Percentiles rank a stretch among this genome's conserved stretches.
phyloP scores from a whole-genome alignment of 176 grass and related monocot species.

The Cocos nucifera region DNA sequence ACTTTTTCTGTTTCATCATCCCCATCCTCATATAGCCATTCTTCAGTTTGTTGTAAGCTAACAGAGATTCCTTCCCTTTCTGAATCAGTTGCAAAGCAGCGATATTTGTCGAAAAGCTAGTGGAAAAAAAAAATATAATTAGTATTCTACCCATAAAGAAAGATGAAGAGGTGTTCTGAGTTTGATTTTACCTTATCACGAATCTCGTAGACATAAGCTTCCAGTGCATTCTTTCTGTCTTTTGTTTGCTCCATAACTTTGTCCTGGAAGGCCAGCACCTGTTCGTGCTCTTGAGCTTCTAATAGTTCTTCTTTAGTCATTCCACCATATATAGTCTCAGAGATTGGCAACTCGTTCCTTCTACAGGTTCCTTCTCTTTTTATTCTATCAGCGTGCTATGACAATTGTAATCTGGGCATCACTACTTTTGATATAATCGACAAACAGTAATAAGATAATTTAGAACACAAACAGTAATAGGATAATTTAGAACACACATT shows the following conservation, averaged over 20 bases:
- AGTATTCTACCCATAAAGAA: neutral
- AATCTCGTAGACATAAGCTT: constrained; percentile 88
- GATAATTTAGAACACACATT: too few relatives aligned
- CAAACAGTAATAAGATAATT: too few relatives aligned
- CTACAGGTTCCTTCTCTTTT: constrained; percentile 34
- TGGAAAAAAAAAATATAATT: neutral
- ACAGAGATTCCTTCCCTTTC: constrained; percentile 76
- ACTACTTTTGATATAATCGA: too few relatives aligned
- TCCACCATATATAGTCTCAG: constrained; percentile 51
- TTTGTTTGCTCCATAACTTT: constrained; percentile 76
- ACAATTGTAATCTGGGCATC: neutral
- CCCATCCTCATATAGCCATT: constrained; percentile 98
- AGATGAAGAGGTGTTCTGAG: constrained; percentile 1
- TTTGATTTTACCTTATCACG: constrained; percentile 69
- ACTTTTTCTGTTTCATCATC: constrained; percentile 91
- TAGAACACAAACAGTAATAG: too few relatives aligned
- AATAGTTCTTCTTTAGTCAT: constrained; percentile 50
- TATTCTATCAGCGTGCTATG: constrained; percentile 34
- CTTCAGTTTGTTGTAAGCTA: constrained; percentile 82
- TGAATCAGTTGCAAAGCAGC: constrained; percentile 81
- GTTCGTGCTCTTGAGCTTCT: constrained; percentile 75
- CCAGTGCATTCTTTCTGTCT: constrained; percentile 89
- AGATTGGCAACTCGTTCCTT: constrained; percentile 48
- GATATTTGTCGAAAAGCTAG: constrained; percentile 83
- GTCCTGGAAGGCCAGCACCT: constrained; percentile 61